These are phyloP conservation scores for Cercospora zeina DNA, from an alignment of 2,329 filamentous ascomycete species.

Conservation along the genomic window DNA sequence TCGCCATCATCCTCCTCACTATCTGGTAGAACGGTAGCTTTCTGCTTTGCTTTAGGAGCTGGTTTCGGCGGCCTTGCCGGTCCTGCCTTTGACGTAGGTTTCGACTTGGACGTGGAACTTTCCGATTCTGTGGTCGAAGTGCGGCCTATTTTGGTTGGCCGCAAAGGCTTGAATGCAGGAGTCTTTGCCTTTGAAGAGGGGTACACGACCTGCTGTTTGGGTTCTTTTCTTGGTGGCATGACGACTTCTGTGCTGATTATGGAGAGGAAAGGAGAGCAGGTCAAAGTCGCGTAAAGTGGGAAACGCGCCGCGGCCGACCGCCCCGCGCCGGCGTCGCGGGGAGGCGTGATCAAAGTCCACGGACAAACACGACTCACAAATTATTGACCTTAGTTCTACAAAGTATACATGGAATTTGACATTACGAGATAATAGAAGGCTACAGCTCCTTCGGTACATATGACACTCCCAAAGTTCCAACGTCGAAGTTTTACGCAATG, in stretches of 20 bases:
- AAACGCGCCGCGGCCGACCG: not conserved
- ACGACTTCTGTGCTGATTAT: not conserved
- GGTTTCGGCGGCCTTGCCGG: slow-evolving; percentile 5
- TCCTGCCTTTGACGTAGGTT: slow-evolving; percentile 13
- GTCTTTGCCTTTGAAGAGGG: slow-evolving; percentile 38
- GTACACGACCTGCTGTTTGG: slow-evolving; percentile 40
- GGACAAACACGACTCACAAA: not conserved
- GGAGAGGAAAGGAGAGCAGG: not conserved
- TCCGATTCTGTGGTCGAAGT: slow-evolving; percentile 51
- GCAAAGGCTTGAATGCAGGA: slow-evolving; percentile 39
- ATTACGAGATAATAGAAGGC: slow-evolving; percentile 1
- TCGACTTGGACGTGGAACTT: slow-evolving; percentile 22
- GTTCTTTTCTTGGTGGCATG: slow-evolving; percentile 38
- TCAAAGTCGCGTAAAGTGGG: not conserved
- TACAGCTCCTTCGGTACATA: not conserved
- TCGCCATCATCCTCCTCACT: slow-evolving; percentile 29
- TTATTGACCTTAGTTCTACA: not conserved
- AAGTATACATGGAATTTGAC: not conserved
- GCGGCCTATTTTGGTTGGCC: slow-evolving; percentile 32
- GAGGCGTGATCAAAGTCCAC: no score
- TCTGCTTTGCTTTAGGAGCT: slow-evolving; percentile 14
- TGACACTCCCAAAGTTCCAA: not conserved
- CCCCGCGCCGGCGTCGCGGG: slow-evolving; percentile 4
- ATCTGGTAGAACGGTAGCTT: slow-evolving; percentile 4
- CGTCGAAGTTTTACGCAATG: no score